Evolutionary conservation across 2,329 filamentous ascomycete species (phyloP).

Genomic region (Calonectria naviculata): DNA sequence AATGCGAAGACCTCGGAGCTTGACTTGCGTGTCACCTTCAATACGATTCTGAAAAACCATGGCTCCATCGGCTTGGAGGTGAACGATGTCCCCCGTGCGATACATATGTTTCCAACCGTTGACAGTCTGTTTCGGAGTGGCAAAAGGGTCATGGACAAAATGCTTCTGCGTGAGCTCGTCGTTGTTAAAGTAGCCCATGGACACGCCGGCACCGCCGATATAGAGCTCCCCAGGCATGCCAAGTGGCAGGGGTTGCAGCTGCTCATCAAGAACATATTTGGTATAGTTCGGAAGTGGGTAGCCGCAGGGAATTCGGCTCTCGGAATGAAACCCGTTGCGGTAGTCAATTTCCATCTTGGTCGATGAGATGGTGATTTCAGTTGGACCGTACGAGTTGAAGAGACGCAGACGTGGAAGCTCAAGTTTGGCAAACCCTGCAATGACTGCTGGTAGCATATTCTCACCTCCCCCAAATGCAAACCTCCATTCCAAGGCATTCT

Average conservation of each 20-base stretch:
- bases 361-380: conserved; percentile 34
- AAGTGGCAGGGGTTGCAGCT: neutral
- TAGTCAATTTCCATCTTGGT: neutral
- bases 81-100: conserved; percentile 54
- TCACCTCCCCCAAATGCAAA: neutral
- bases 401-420: neutral
- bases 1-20: conserved; percentile 55
- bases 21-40: conserved; percentile 53
- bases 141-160: conserved; percentile 29
- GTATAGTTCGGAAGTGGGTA: conserved; percentile 19
- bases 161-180: conserved; percentile 14
- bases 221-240: conserved; percentile 19
- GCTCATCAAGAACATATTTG: conserved; percentile 10
- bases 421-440: neutral
- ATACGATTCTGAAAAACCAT: conserved; percentile 49
- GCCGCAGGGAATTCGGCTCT: neutral
- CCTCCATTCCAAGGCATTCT: neutral
- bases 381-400: conserved; percentile 44
- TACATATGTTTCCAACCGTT: conserved; percentile 45
- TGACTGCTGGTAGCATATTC: neutral
- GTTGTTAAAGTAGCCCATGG: conserved; percentile 50
- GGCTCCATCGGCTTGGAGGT: conserved; percentile 39
- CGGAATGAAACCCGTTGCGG: neutral
- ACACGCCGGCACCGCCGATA: conserved; percentile 49
- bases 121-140: conserved; percentile 7